These are phyloP conservation scores for Gossypium laxum DNA, from an alignment of 441 rosid species.

Conservation along the genomic window DNA sequence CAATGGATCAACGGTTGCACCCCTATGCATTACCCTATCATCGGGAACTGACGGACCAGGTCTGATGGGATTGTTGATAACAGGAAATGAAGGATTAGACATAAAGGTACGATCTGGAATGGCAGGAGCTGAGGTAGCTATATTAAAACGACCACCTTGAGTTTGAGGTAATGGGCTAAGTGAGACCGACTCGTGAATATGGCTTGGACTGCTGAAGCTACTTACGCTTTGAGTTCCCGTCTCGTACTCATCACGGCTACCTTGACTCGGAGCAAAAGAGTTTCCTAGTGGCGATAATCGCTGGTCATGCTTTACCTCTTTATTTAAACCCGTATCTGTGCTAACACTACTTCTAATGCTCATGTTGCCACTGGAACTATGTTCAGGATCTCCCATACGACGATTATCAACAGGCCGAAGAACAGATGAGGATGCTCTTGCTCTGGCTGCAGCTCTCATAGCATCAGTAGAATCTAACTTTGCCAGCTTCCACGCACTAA, in stretches of 20 bases:
- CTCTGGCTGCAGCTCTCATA: slow-evolving; percentile 55
- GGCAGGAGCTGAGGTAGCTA: slow-evolving; percentile 34
- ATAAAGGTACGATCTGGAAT: slow-evolving; percentile 36
- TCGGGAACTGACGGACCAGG: slow-evolving; percentile 44
- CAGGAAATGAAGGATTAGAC: slow-evolving; percentile 25
- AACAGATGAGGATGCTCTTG: slow-evolving; percentile 65
- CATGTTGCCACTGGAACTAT: slow-evolving; percentile 42
- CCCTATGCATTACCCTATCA: slow-evolving; percentile 47
- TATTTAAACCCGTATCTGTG: slow-evolving; percentile 46
- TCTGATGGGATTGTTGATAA: slow-evolving; percentile 21
- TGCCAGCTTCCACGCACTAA: slow-evolving; percentile 62
- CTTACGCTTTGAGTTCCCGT: slow-evolving; percentile 75
- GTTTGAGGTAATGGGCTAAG: slow-evolving; percentile 77
- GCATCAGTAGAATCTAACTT: slow-evolving; percentile 55
- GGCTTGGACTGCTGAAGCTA: slow-evolving; percentile 85
- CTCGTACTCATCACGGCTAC: slow-evolving; percentile 74
- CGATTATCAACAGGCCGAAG: slow-evolving; percentile 40
- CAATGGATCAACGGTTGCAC: slow-evolving; percentile 40
- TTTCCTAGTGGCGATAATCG: slow-evolving; percentile 39
- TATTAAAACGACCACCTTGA: slow-evolving; percentile 32
- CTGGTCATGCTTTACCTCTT: slow-evolving; percentile 45
- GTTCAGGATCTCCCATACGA: slow-evolving; percentile 38
- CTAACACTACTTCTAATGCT: slow-evolving; percentile 55
- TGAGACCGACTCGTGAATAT: slow-evolving; percentile 58
- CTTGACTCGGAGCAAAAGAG: slow-evolving; percentile 69